Evolutionary conservation across 2,329 filamentous ascomycete species (phyloP), one percentile per base, ranked within the genome.

Genomic region (Pseudogymnoascus sp.): DNA sequence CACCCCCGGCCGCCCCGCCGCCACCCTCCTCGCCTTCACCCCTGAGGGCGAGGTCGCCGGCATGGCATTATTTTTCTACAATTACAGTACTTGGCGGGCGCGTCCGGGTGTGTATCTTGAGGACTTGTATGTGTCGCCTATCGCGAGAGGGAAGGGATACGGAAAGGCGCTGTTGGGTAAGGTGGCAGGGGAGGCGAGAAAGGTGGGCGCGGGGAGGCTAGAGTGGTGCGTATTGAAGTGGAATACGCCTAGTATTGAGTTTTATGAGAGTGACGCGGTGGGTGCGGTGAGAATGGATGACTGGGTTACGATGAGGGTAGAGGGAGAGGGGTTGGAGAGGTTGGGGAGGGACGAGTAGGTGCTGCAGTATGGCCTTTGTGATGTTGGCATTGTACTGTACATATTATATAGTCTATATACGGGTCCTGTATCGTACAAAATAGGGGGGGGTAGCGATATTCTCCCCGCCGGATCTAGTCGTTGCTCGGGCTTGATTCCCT

Each of bases 141-240:
- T 78, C 49, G 86, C 89, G 69, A 81, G 94, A 3, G 87, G 87
- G 35, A 84, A 83, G 65, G 92, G 92, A 0, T 96, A 93, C 72
- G 93, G 92, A 39, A 89, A 87, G 75, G 78, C 80, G 69, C 74
- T 97, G 72, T 78, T 97, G 59, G 83, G 83, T 65, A 84, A 85
- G 68, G 77, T 97, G 72, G 93, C 92, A n/a, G 84, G 83, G 70
- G 90, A 96, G 77, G 87, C 91, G 2, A 71, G 89, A 61, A 81
- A 82, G 61, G 87, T 92, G 66, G 80, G 83, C 2, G 92, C 92
- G 1, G 86, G 82, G 6, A 81, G 93, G 63, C 76, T 97, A 62
- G 92, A 97, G 72, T 97, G 93, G 93, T 86, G 82, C 67, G 94
- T 96, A 66, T 76, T 97, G 69, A 93, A 90, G 77, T 96, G 92